Evolutionary conservation across 164 flowering plant species (phyloP).

Genomic region (Berberis vulgaris): DNA sequence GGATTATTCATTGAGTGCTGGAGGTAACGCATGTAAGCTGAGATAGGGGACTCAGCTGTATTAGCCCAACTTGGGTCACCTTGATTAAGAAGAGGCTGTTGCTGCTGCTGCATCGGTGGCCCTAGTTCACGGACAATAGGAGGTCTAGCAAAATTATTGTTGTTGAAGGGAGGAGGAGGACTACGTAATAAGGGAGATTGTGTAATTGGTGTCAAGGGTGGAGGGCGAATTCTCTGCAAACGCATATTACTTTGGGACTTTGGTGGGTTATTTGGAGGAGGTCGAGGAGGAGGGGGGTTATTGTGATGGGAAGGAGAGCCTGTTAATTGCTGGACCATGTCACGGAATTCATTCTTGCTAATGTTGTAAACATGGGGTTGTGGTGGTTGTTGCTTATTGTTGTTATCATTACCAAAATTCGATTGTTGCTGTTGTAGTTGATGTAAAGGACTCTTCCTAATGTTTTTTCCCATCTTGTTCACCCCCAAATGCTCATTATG

Average conservation of each 20-base stretch:
- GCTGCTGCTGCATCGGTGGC: constrained; percentile 37
- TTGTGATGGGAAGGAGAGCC: constrained; percentile 66
- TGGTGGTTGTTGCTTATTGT: constrained; percentile 48
- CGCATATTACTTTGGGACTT: constrained; percentile 62
- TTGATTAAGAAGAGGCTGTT: constrained; percentile 26
- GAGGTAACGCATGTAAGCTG: constrained; percentile 85
- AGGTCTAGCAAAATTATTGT: constrained; percentile 32
- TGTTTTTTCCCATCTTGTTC: constrained; percentile 79
- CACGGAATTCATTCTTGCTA: constrained; percentile 86
- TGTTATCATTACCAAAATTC: constrained; percentile 32
- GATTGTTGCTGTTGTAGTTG: no score
- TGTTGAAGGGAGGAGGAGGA: constrained; percentile 16
- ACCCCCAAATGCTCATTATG: constrained; percentile 74
- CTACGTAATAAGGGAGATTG: constrained; percentile 18
- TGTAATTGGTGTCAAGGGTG: constrained; percentile 58
- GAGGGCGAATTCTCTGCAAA: constrained; percentile 77
- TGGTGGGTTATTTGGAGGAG: constrained; percentile 49
- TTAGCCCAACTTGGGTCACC: constrained; percentile 40
- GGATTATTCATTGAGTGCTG: constrained; percentile 54
- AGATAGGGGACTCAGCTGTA: constrained; percentile 75
- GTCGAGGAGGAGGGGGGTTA: constrained; percentile 39
- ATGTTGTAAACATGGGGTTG: constrained; percentile 95
- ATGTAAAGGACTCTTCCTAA: constrained; percentile 84
- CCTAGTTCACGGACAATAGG: no score
- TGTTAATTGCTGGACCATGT: constrained; percentile 83